Base-by-base conservation (phyloP, 148 eudicot species). In the Vaccinium macrocarpon region DNA sequence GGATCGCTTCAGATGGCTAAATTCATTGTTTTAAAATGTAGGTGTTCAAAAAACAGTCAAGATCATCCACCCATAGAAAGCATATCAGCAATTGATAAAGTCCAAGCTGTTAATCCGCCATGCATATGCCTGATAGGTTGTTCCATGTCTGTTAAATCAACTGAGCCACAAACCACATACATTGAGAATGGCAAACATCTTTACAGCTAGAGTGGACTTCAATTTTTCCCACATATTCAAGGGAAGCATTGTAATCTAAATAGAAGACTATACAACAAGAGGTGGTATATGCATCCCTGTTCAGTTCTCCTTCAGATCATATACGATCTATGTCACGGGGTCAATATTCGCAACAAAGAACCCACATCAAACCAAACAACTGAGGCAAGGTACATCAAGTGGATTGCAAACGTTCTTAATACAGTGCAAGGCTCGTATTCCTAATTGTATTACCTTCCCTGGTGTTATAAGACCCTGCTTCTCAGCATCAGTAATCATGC, bases 401-500 rank as follows among this genome's bases (percentile, higher is more conserved):
- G 35, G 53, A 61, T 51, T 74, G 27, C 3, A 35, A 6, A 82
- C 7, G 56, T 53, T 16, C 55, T 19, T 35, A 25, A 48, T 27
- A 51, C 18, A 51, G 49, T 32, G 62, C 3, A 76, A 35, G 29
- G 46, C 14, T 78, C 70, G 11, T 32, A 52, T 53, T 38, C 59
- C 12, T 61, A 12, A 27, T 55, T 29, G 11, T 6, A 68, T 55
- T 92, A 95, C 99, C 98, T 95, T 95, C 84, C 99, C 98, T 21
- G 98, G 92, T 82, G 94, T 93, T 80, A 97, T 97, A 73, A 88
- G 85, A 70, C 98, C 99, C 86, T 72, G 89, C 86, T 92, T 88
- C 90, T 97, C 99, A 76, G 98, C 99, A 89, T 97, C 98, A 84
- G 89, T 53, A 49, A 97, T 91, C 99, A 97, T 97, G 89, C 98